These are phyloP conservation scores for Aspergillus eucalypticola DNA, from an alignment of 2,329 filamentous ascomycete genomes.

Conservation along the genomic window DNA sequence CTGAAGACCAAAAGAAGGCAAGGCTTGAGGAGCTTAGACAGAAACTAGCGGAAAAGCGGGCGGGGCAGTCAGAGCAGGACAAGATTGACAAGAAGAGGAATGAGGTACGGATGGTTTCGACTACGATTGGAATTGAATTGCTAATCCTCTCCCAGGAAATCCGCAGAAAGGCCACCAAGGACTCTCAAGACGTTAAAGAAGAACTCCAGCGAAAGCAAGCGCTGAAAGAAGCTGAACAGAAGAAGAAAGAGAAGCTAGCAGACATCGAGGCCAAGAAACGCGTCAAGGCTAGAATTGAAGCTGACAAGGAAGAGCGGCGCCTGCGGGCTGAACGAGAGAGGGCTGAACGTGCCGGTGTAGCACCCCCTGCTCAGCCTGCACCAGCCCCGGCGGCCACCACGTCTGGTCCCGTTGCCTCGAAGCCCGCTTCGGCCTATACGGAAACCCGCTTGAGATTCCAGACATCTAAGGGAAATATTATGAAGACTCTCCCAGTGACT, in stretches of 20 bases:
- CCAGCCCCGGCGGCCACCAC: constrained; percentile 46
- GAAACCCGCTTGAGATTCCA: constrained; percentile 83
- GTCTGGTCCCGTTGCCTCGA: constrained; percentile 54
- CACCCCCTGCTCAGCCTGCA: constrained; percentile 51
- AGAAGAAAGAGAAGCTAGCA: constrained; percentile 82
- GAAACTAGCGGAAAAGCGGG: constrained; percentile 71
- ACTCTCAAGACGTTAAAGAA: constrained; percentile 86
- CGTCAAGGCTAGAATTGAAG: constrained; percentile 91
- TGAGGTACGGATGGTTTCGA: constrained; percentile 57
- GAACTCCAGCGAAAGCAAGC: constrained; percentile 84
- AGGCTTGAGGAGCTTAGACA: constrained; percentile 73
- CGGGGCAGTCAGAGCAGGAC: constrained; percentile 67
- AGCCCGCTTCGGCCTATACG: constrained; percentile 70
- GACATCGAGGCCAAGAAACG: constrained; percentile 84
- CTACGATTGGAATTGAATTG: background rate
- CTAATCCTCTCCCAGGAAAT: constrained; percentile 52
- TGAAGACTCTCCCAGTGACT: constrained; percentile 84
- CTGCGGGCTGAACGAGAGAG: constrained; percentile 83
- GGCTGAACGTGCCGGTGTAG: constrained; percentile 77
- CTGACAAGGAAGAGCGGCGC: constrained; percentile 86
- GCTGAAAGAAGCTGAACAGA: constrained; percentile 84
- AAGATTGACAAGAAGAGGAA: constrained; percentile 82
- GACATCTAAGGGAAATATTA: constrained; percentile 71
- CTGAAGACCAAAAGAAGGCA: constrained; percentile 86
- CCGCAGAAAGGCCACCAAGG: constrained; percentile 83